A percentile compares a stretch with the other conserved stretches of the same genome.
phyloP scores from a whole-genome alignment of 2,329 filamentous ascomycete genomes.

The Trichocomaceae sp. region DNA sequence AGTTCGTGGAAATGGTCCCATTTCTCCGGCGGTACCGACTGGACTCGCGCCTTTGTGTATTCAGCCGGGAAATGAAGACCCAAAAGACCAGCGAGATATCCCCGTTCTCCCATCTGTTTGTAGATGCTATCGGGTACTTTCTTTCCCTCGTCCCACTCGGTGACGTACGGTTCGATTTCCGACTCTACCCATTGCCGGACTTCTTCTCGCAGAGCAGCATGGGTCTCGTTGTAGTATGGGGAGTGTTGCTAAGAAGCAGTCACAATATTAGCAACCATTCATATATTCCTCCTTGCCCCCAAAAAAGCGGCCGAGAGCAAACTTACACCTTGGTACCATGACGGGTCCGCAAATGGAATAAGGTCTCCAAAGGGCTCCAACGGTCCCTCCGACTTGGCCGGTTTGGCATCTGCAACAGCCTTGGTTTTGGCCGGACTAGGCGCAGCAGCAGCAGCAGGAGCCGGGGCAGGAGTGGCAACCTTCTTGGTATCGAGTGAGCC shows the following conservation, averaged over 20 bases:
- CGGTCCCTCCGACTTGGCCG: slow-evolving; percentile 57
- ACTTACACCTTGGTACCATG: slow-evolving; percentile 89
- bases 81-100: slow-evolving; percentile 84
- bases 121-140: slow-evolving; percentile 83
- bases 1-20: slow-evolving; percentile 99
- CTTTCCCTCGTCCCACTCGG: slow-evolving; percentile 95
- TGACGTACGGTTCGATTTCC: slow-evolving; percentile 83
- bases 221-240: slow-evolving; percentile 91
- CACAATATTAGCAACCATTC: slow-evolving; percentile 6
- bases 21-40: slow-evolving; percentile 74
- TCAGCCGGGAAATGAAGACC: slow-evolving; percentile 71
- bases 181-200: slow-evolving; percentile 85
- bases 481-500: slow-evolving; percentile 83
- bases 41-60: slow-evolving; percentile 63
- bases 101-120: slow-evolving; percentile 88
- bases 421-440: slow-evolving; percentile 52
- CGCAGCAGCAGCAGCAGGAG: slow-evolving; percentile 45
- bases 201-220: slow-evolving; percentile 84
- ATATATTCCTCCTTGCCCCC: background rate
- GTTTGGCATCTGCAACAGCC: slow-evolving; percentile 41
- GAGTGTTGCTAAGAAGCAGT: slow-evolving; percentile 67
- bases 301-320: background rate
- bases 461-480: slow-evolving; percentile 48
- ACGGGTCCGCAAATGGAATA: slow-evolving; percentile 85
- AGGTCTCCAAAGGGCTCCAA: slow-evolving; percentile 79